Evolutionary conservation across 805 yeast genomes (phyloP).

Genomic region (Schwanniomyces occidentalis): DNA sequence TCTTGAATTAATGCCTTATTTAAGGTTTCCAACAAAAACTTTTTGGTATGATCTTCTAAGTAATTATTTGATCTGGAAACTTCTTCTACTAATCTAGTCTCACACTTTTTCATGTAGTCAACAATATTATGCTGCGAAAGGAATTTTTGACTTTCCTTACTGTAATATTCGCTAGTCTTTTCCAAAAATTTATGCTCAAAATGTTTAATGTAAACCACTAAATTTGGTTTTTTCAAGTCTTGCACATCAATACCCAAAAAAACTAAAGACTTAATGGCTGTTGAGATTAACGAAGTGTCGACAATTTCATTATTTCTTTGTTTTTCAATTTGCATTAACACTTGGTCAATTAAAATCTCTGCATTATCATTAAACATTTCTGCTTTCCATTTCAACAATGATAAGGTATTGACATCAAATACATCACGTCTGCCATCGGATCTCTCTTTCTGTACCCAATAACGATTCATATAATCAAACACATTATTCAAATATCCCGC

Average conservation of each 20-base stretch:
- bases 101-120: conserved; percentile 87
- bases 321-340: conserved; percentile 69
- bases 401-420: conserved; percentile 87
- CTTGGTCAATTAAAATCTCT: conserved; percentile 61
- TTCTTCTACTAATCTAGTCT: conserved; percentile 80
- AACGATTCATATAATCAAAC: conserved; percentile 92
- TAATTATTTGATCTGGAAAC: conserved; percentile 72
- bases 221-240: conserved; percentile 81
- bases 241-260: conserved; percentile 87
- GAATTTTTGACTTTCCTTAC: conserved; percentile 64
- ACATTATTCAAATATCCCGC: conserved; percentile 91
- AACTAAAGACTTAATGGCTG: conserved; percentile 84
- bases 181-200: conserved; percentile 79
- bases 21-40: conserved; percentile 71
- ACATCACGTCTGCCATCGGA: conserved; percentile 89
- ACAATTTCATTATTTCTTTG: conserved; percentile 81
- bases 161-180: conserved; percentile 66
- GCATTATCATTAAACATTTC: conserved; percentile 72
- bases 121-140: conserved; percentile 77
- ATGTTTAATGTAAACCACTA: conserved; percentile 74
- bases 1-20: conserved; percentile 75
- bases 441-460: conserved; percentile 96
- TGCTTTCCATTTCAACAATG: conserved; percentile 85
- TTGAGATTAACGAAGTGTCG: conserved; percentile 62
- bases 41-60: conserved; percentile 83